Evolutionary conservation across 805 yeast species (phyloP), one percentile per base, ranked within the genome.

Genomic region (Myxozyma sirexii): DNA sequence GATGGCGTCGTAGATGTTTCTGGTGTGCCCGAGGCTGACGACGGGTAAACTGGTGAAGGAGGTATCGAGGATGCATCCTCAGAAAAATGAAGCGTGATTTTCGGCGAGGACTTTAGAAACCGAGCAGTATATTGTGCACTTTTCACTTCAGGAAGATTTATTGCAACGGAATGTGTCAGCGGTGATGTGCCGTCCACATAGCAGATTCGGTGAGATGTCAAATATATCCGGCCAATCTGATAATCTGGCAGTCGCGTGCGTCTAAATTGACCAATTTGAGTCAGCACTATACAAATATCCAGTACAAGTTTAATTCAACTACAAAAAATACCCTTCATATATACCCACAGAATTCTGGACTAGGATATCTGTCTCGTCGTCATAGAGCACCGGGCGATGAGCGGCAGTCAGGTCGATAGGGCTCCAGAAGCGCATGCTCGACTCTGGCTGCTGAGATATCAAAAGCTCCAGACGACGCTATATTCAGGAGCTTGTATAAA

Each of bases 81-180:
- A 12, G 54, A 12, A 23, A 63, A 47, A 19, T 38, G 42, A 3
- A 83, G 58, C 4, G 78, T 81, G 17, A 92, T 78, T 67, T 91
- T 89, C 0, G 97, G 90, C 10, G 94, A 87, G 4, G 91, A 82
- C 63, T 85, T 82, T 51, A 93, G 71, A 68, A 92, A 90, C 21
- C 90, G 83, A 7, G 66, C 62, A 7, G 51, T 29, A 24, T 58
- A 57, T 43, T 62, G 62, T 8, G 38, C 48, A 15, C 69, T 60
- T 1, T 68, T 70, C 3, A 86, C 71, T 48, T 77, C 79, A n/a
- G 71, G 70, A 31, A 86, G 70, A 23, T 77, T 77, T 3, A 86
- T 59, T 1, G 79, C 78, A 2, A 86, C 70, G 2, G 88, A 82
- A 57, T 76, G 69, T 2, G 69, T 68, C 4, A 38, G 38, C 0